phyloP scores from a whole-genome alignment of 345 rosid species.

The Gossypium australe region DNA sequence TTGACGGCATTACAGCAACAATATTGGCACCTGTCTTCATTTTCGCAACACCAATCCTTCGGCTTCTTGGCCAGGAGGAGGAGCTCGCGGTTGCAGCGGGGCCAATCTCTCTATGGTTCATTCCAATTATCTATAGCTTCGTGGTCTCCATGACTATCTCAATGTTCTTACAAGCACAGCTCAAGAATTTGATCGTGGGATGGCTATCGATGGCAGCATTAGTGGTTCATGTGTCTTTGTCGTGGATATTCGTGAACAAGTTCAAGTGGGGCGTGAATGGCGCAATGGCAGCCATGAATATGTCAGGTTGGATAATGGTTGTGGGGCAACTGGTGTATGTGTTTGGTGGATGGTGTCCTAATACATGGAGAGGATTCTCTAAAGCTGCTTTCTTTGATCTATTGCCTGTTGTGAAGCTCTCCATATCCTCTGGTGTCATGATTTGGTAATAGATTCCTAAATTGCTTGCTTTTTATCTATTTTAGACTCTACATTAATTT shows the following conservation, averaged over 20 bases:
- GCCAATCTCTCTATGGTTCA: conserved; percentile 20
- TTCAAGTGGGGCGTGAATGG: conserved; percentile 24
- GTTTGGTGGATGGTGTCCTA: conserved; percentile 31
- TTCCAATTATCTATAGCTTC: conserved; percentile 25
- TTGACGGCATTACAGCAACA: conserved; percentile 14
- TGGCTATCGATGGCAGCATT: conserved; percentile 17
- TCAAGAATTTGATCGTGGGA: conserved; percentile 21
- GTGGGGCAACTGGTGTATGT: conserved; percentile 28
- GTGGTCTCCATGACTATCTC: conserved; percentile 25
- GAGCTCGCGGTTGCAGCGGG: conserved; percentile 18
- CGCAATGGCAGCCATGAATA: conserved; percentile 30
- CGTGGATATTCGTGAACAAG: conserved; percentile 25
- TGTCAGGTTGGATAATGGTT: conserved; percentile 22
- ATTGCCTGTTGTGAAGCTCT: conserved; percentile 26
- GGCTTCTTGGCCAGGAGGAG: conserved; percentile 19
- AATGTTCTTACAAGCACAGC: conserved; percentile 31
- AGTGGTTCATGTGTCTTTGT: conserved; percentile 12
- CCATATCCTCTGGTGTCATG: conserved; percentile 32
- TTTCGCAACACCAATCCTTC: conserved; percentile 21
- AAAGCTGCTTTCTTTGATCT: conserved; percentile 23
- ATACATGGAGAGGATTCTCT: conserved; percentile 31
- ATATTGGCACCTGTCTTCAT: conserved; percentile 23
- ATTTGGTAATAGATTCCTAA: conserved; percentile 18
- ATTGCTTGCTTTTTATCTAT: not conserved
- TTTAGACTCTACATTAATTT: too few relatives aligned